A percentile compares a stretch with the other conserved stretches of the same genome.
These are phyloP conservation scores for Lichina pygmaea DNA, from an alignment of 495 filamentous ascomycete species.

Conservation along the genomic window DNA sequence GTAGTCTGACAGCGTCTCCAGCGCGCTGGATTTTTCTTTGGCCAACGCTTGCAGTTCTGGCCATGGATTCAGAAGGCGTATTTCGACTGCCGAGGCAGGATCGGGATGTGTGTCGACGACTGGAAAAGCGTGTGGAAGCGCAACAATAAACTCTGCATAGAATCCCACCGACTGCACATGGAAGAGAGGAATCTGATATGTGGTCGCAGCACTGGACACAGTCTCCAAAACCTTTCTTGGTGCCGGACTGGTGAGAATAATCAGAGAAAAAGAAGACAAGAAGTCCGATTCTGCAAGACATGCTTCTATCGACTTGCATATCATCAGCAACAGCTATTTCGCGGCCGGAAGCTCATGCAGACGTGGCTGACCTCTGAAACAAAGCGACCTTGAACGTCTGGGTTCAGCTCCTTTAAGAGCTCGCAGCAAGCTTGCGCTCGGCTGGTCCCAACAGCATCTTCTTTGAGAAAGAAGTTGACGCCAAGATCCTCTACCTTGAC, in stretches of 20 bases:
- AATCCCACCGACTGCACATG: slow-evolving; percentile 74
- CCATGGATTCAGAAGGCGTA: slow-evolving; percentile 74
- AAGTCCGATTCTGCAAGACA: slow-evolving; percentile 13
- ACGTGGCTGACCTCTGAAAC: slow-evolving; percentile 20
- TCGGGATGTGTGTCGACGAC: slow-evolving; percentile 95
- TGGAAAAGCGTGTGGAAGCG: slow-evolving; percentile 53
- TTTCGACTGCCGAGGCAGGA: slow-evolving; percentile 55
- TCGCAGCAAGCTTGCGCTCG: slow-evolving; percentile 53
- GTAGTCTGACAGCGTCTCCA: slow-evolving; percentile 48
- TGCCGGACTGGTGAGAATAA: slow-evolving; percentile 51
- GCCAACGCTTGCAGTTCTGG: slow-evolving; percentile 45
- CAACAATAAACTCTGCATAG: slow-evolving; percentile 57
- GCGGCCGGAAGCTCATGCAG: not conserved
- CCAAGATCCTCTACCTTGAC: slow-evolving; percentile 69
- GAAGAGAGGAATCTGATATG: slow-evolving; percentile 45
- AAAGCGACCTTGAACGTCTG: slow-evolving; percentile 59
- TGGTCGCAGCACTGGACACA: slow-evolving; percentile 27
- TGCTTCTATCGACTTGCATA: slow-evolving; percentile 8
- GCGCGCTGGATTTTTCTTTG: slow-evolving; percentile 27
- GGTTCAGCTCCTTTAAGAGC: slow-evolving; percentile 70
- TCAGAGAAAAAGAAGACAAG: slow-evolving; percentile 34
- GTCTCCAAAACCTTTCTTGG: slow-evolving; percentile 22
- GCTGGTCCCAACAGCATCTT: slow-evolving; percentile 46
- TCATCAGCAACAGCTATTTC: not conserved
- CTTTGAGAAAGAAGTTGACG: slow-evolving; percentile 88